Conservation (phyloP, 2,329 filamentous ascomycete species). For the Diplodia mutila region DNA sequence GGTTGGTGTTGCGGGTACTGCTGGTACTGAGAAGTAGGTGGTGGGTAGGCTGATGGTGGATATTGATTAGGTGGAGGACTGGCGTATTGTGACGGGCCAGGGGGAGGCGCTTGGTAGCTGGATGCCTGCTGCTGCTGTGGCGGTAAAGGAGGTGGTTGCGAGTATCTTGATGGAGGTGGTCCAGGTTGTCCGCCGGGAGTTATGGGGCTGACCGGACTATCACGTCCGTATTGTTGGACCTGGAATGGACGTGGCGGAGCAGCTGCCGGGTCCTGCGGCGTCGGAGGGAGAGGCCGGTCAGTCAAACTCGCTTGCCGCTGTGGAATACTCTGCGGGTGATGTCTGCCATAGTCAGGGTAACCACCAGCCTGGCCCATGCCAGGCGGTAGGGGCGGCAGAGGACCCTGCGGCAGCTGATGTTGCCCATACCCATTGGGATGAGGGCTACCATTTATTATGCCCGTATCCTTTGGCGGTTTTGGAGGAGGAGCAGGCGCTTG, state of each 20-base stretch:
- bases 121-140: neutral
- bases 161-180: conserved; percentile 32
- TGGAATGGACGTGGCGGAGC: conserved; percentile 33
- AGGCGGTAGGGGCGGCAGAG: conserved; percentile 39
- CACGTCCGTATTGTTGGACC: conserved; percentile 30
- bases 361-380: conserved; percentile 25
- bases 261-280: conserved; percentile 28
- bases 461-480: conserved; percentile 48
- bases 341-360: conserved; percentile 29
- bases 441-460: neutral
- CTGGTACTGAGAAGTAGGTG: conserved; percentile 29
- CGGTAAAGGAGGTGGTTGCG: conserved; percentile 30
- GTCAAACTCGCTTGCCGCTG: conserved; percentile 33
- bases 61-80: conserved; percentile 27
- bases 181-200: conserved; percentile 35
- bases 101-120: conserved; percentile 3
- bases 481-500: conserved; percentile 46
- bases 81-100: conserved; percentile 27
- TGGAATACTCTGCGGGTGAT: conserved; percentile 30
- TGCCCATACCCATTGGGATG: conserved; percentile 30
- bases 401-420: conserved; percentile 31
- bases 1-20: conserved; percentile 33
- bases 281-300: conserved; percentile 34
- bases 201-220: conserved; percentile 45
- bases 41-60: conserved; percentile 17